These are phyloP conservation scores for Pseudogymnoascus sp. DNA, from an alignment of 2,329 filamentous ascomycete species.

Conservation along the genomic window DNA sequence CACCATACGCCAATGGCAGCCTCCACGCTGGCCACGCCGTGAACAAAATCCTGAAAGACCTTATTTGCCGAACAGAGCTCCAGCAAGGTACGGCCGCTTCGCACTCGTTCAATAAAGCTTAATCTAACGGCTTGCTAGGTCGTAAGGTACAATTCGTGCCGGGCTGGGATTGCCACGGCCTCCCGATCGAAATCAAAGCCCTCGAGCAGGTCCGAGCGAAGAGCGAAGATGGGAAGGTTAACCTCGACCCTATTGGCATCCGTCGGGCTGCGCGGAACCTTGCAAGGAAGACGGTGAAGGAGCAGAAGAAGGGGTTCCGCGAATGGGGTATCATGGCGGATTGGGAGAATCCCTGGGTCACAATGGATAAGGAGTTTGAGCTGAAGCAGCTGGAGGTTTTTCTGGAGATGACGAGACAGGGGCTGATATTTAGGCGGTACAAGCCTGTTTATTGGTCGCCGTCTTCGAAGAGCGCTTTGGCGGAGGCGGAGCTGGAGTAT, in stretches of 20 bases:
- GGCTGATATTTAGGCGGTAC: conserved; percentile 66
- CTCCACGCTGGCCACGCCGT: conserved; percentile 90
- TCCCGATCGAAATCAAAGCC: conserved; percentile 95
- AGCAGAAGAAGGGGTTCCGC: conserved; percentile 65
- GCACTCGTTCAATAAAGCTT: background rate
- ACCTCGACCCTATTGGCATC: conserved; percentile 48
- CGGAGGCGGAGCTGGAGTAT: conserved; percentile 79
- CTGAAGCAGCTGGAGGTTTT: conserved; percentile 67
- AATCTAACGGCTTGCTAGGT: conserved; percentile 29
- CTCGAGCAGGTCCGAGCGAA: conserved; percentile 43
- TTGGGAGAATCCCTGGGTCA: conserved; percentile 68
- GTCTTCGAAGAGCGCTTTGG: conserved; percentile 67
- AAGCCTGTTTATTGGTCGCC: conserved; percentile 85
- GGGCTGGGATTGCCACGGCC: conserved; percentile 95
- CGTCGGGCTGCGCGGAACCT: conserved; percentile 56
- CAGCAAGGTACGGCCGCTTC: conserved; percentile 45
- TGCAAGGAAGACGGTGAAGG: conserved; percentile 57
- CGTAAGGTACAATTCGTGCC: conserved; percentile 72
- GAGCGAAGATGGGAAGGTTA: conserved; percentile 25
- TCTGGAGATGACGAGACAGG: conserved; percentile 61
- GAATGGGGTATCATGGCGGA: conserved; percentile 73
- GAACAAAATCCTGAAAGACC: conserved; percentile 96
- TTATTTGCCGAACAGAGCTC: conserved; percentile 74
- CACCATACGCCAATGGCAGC: conserved; percentile 88
- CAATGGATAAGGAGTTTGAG: conserved; percentile 70